phyloP scores from a whole-genome alignment of 768 basidiomycete species.

The Lentinus brumalis region DNA sequence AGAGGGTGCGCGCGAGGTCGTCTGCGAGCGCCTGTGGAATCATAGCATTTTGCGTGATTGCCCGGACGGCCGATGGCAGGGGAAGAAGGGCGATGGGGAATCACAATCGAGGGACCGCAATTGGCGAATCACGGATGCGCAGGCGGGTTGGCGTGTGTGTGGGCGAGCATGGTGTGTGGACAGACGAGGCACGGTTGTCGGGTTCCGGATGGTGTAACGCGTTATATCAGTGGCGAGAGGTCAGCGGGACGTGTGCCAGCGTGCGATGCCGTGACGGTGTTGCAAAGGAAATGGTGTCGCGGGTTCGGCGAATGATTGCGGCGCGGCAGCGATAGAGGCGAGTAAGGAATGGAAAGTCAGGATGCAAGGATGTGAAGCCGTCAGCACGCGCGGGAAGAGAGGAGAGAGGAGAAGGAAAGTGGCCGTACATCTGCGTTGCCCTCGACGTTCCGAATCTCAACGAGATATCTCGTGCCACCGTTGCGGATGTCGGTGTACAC shows the following conservation, averaged over 20 bases:
- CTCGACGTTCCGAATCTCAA: slow-evolving; percentile 68
- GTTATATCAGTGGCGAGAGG: not conserved
- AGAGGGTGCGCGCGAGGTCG: slow-evolving; percentile 56
- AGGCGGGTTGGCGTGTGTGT: not conserved
- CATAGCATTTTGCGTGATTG: not conserved
- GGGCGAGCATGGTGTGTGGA: slow-evolving; percentile 1
- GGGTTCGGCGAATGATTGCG: not conserved
- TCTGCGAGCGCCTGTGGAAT: slow-evolving; percentile 53
- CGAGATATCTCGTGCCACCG: slow-evolving; percentile 56
- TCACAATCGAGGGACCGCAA: slow-evolving; percentile 1
- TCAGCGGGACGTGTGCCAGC: not conserved
- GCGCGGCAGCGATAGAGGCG: not conserved
- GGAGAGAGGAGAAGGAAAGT: slow-evolving; percentile 1
- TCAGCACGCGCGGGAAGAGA: slow-evolving; percentile 10
- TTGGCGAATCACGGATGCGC: slow-evolving; percentile 5
- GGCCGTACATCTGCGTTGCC: slow-evolving; percentile 58
- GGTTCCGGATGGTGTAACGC: not conserved
- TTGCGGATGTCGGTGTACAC: slow-evolving; percentile 78
- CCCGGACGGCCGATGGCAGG: slow-evolving; percentile 1
- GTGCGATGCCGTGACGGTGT: not conserved
- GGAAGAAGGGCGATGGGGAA: not conserved
- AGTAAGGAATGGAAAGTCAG: slow-evolving; percentile 17
- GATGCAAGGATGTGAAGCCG: not conserved
- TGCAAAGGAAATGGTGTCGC: not conserved
- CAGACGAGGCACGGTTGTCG: not conserved